These are phyloP conservation scores for Fusarium incarnatum DNA, from an alignment of 2,329 filamentous ascomycete genomes.

Conservation along the genomic window DNA sequence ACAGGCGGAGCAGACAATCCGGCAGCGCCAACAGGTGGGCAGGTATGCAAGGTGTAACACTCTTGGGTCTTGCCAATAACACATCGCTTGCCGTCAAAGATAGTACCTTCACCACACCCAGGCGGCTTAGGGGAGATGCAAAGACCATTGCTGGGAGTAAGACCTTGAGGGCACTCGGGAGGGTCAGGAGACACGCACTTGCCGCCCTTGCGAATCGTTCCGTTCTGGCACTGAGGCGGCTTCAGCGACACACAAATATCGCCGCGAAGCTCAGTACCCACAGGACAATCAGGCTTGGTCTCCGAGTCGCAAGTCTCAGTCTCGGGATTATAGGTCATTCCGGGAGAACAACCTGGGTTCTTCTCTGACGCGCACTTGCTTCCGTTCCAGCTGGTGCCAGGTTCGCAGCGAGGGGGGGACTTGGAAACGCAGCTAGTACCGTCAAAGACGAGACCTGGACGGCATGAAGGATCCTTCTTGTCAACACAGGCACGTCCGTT, in stretches of 20 bases:
- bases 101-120: constrained; percentile 9
- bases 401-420: not conserved
- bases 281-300: not conserved
- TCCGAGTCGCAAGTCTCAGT: constrained; percentile 16
- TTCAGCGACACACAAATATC: constrained; percentile 13
- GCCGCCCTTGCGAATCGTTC: not conserved
- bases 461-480: constrained; percentile 1
- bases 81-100: constrained; percentile 23
- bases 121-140: constrained; percentile 8
- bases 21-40: constrained; percentile 3
- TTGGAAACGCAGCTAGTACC: constrained; percentile 18
- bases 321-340: constrained; percentile 7
- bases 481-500: constrained; percentile 3
- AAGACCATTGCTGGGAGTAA: not conserved
- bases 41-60: constrained; percentile 21
- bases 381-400: constrained; percentile 9
- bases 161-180: constrained; percentile 1
- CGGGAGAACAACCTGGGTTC: not conserved
- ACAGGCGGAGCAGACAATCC: not conserved
- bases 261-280: constrained; percentile 8
- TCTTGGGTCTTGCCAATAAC: constrained; percentile 15
- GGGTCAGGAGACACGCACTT: constrained; percentile 5
- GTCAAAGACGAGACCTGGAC: constrained; percentile 3
- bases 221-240: not conserved
- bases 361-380: constrained; percentile 16